Evolutionary conservation across 1,139 yeast species (phyloP).

Genomic region (Magnusiomyces clavatus): DNA sequence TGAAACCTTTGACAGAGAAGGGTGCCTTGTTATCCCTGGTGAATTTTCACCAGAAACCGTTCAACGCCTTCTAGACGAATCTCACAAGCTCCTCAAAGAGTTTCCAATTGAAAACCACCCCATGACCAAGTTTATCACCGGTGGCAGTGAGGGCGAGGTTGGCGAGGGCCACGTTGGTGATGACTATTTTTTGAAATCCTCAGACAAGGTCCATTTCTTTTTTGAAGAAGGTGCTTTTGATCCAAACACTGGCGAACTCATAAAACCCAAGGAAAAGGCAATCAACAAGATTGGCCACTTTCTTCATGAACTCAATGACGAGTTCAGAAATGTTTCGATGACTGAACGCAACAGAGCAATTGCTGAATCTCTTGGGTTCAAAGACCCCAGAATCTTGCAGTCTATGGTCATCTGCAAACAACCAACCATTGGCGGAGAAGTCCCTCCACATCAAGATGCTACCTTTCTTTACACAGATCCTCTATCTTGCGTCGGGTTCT

Average conservation of each 20-base stretch:
- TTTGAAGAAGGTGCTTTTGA: conserved; percentile 68
- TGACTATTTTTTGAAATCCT: conserved; percentile 58
- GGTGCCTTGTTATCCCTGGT: conserved; percentile 53
- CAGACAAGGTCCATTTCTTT: conserved; percentile 63
- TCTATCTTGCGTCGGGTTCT: conserved; percentile 65
- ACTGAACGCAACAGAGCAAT: conserved; percentile 44
- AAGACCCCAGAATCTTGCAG: conserved; percentile 67
- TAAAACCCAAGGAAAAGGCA: conserved; percentile 47
- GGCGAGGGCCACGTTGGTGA: conserved; percentile 56
- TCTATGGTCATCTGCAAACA: conserved; percentile 78
- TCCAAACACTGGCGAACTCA: conserved; percentile 38
- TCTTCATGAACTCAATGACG: conserved; percentile 46
- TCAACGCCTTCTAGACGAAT: conserved; percentile 36
- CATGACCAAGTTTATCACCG: conserved; percentile 61
- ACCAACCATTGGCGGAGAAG: conserved; percentile 66
- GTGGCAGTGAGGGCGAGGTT: conserved; percentile 36
- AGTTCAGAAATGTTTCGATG: conserved; percentile 45
- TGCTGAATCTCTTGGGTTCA: conserved; percentile 45
- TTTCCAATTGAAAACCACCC: conserved; percentile 60
- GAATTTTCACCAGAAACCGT: conserved; percentile 43
- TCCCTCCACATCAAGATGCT: conserved; percentile 75
- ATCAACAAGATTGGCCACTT: conserved; percentile 80
- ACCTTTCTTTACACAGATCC: conserved; percentile 69
- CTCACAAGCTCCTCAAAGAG: conserved; percentile 40
- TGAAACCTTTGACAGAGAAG: conserved; percentile 43